Evolutionary conservation across 805 yeast genomes (phyloP).

Genomic region (Sugiyamaella mastotermitis): DNA sequence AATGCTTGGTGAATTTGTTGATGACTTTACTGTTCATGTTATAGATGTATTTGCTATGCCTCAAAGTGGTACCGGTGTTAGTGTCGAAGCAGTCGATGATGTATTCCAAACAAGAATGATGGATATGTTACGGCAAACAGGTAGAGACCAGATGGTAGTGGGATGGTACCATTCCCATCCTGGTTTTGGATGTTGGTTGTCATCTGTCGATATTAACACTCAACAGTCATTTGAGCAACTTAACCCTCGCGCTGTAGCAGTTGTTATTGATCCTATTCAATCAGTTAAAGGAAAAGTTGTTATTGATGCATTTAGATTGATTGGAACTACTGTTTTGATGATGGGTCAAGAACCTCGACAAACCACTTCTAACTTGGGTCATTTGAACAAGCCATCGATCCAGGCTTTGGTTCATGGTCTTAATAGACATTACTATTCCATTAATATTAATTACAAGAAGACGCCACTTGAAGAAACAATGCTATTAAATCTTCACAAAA

Average conservation of each 20-base stretch:
- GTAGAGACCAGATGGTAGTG: constrained; percentile 98
- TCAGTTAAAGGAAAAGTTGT: constrained; percentile 98
- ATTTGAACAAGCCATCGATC: constrained; percentile 90
- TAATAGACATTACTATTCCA: constrained; percentile 93
- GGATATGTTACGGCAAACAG: constrained; percentile 99
- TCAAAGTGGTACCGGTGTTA: constrained; percentile 90
- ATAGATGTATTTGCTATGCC: constrained; percentile 99
- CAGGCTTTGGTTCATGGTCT: constrained; percentile 96
- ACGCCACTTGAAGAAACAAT: constrained; percentile 88
- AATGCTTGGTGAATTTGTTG: constrained; percentile 97
- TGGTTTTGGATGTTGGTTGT: constrained; percentile 99
- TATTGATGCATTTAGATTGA: constrained; percentile 95
- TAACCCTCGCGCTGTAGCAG: constrained; percentile 95
- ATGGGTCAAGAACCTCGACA: constrained; percentile 98
- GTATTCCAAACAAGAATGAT: constrained; percentile 98
- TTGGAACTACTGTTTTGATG: constrained; percentile 81
- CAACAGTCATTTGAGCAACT: constrained; percentile 97
- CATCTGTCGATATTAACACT: constrained; percentile 94
- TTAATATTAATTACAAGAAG: constrained; percentile 90
- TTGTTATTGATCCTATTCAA: constrained; percentile 97
- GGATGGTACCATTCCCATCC: constrained; percentile 99
- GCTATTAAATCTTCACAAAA: constrained; percentile 90
- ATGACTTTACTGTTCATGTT: constrained; percentile 94
- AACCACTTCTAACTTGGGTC: constrained; percentile 92
- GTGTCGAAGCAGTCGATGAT: constrained; percentile 98